Evolutionary conservation across 108 stramenopile species (phyloP).

Genomic region (Nitzschia inconspicua): DNA sequence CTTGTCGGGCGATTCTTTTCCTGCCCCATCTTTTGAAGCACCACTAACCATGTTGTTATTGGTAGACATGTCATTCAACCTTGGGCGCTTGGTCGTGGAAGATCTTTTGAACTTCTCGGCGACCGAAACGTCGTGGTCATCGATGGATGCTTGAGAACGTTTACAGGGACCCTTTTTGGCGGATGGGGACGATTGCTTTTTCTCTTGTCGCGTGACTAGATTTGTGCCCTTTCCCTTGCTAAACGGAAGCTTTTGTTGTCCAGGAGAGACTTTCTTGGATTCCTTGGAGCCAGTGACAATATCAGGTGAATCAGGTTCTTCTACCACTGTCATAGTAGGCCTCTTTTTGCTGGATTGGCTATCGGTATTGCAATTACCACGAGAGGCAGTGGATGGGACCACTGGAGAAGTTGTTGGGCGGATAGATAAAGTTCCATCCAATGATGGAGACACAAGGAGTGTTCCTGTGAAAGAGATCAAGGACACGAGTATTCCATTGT

Average conservation of each 20-base stretch:
- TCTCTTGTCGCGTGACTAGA: not conserved
- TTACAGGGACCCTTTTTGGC: too few relatives aligned
- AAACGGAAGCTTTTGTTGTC: constrained; percentile 30
- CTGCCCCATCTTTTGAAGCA: not conserved
- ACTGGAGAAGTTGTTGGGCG: not conserved
- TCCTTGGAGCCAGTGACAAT: not conserved
- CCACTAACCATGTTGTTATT: constrained; percentile 5
- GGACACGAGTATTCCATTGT: constrained; percentile 32
- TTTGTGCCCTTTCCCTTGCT: not conserved
- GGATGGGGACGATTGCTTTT: not conserved
- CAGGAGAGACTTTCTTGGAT: constrained; percentile 7
- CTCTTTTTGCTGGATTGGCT: not conserved
- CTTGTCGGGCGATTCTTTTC: not conserved
- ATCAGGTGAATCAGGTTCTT: constrained; percentile 17
- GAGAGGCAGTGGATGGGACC: not conserved
- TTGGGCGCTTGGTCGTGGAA: not conserved
- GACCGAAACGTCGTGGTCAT: too few relatives aligned
- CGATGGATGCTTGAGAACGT: too few relatives aligned
- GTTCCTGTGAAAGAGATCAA: constrained; percentile 42
- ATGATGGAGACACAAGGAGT: constrained; percentile 19
- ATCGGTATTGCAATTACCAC: not conserved
- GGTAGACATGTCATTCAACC: not conserved
- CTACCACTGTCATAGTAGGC: constrained; percentile 12
- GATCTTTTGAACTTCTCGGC: too few relatives aligned
- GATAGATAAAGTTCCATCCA: not conserved